Base-by-base conservation (phyloP, 108 stramenopile genomes). In the Cyclotella kingstonii region DNA sequence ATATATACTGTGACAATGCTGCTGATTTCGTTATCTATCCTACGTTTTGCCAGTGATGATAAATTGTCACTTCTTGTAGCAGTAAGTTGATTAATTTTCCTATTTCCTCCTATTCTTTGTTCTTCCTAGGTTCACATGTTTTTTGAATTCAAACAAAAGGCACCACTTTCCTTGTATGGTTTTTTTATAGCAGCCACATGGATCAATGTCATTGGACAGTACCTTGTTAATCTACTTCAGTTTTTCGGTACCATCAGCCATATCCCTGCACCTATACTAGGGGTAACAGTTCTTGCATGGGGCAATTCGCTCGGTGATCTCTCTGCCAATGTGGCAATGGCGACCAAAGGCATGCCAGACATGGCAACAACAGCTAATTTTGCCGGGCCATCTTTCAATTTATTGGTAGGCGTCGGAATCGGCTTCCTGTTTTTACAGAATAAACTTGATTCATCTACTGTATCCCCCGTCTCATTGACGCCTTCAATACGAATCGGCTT, bases 211-310 rank as follows among this genome's bases (percentile, higher is more conserved):
- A 68, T 91, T 22, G 90, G 85, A 18, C 62, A 68, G 29, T 48
- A 69, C 61, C 70, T 87, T 2, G 87, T 89, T 17, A 41, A 41
- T 1, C 31, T 84, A 39, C 79, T 89, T n/a, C 60, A 69, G 6
- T 68, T 76, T 46, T 57, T 87, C 21, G 90, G 87, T 14, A 57
- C 61, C 5, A 46, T 81, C 0, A 35, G 61, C 38, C 47, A 54
- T 29, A 68, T 90, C 7, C 82, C 86, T 0, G 38, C 69, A 19
- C 44, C 64, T 14, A 60, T 91, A 27, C 54, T 91, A 5, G 90
- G 86, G 1, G 36, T 91, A 35, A 91, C 88, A 2, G 64, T 90
- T 3, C 61, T 91, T 0, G 88, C 90, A 11, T 86, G 87, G 87
- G 90, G 88, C 7, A 91, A 90, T 65, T 70, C 67, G 1, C 44